phyloP scores from a whole-genome alignment of 1,284 basidiomycete genomes.

The Rugosomyces carneus region DNA sequence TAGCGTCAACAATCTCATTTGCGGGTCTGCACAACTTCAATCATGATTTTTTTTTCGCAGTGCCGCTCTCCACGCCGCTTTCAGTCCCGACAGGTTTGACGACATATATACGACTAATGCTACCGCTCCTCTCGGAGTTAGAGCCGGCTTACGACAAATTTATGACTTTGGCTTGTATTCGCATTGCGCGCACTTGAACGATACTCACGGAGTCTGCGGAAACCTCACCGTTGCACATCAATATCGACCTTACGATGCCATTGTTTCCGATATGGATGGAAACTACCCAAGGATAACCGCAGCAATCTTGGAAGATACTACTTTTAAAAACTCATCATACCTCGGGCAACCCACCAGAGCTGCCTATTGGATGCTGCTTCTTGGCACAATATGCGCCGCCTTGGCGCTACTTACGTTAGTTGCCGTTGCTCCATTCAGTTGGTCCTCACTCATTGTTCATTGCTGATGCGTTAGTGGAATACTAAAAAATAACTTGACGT shows the following conservation, averaged over 20 bases:
- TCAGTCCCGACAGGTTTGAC: constrained; percentile 47
- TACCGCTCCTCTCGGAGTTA: constrained; percentile 50
- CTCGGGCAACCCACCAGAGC: constrained; percentile 58
- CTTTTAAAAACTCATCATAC: constrained; percentile 57
- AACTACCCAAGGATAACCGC: constrained; percentile 57
- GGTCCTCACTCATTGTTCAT: constrained; percentile 11
- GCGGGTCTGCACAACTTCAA: not conserved
- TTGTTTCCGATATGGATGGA: constrained; percentile 58
- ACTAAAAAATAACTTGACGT: constrained; percentile 57
- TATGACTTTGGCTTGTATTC: constrained; percentile 77
- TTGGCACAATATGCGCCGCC: constrained; percentile 63
- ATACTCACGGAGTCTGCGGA: constrained; percentile 56
- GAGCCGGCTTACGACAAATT: constrained; percentile 57
- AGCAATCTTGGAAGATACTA: constrained; percentile 43
- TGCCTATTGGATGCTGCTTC: constrained; percentile 69
- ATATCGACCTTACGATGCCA: constrained; percentile 55
- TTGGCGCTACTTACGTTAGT: constrained; percentile 57
- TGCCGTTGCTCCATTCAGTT: constrained; percentile 5
- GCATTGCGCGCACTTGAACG: constrained; percentile 64
- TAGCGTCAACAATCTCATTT: constrained; percentile 19
- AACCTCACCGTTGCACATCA: constrained; percentile 51
- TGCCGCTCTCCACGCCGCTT: constrained; percentile 40
- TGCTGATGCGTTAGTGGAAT: constrained; percentile 46
- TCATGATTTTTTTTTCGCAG: constrained; percentile 32
- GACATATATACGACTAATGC: constrained; percentile 67